A percentile compares a stretch with the other conserved stretches of the same genome.
Evolutionary conservation across 108 stramenopile genomes (phyloP).

Genomic region (Nannochloropsis granulata): DNA sequence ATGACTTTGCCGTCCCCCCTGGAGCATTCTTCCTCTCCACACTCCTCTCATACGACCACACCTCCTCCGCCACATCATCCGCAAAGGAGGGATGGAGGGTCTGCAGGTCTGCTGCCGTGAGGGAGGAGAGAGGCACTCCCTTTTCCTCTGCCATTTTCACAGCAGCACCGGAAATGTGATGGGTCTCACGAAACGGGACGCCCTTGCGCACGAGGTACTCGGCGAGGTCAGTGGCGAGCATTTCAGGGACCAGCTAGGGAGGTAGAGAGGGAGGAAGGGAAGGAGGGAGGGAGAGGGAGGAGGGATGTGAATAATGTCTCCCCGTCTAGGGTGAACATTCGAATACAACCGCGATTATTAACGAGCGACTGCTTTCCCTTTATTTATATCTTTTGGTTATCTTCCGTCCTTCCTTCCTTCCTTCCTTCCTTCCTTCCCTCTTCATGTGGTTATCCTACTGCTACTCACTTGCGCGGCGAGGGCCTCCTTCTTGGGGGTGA

Average conservation of each 20-base stretch:
- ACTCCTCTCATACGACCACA: conserved; percentile 42
- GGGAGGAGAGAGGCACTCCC: conserved; percentile 21
- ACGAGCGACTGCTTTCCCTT: neutral
- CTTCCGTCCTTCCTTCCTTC: neutral
- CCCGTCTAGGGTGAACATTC: conserved; percentile 21
- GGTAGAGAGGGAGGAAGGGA: neutral
- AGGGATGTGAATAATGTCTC: neutral
- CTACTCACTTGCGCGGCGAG: conserved; percentile 45
- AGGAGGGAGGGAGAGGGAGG: neutral
- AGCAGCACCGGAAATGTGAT: conserved; percentile 73
- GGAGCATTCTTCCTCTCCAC: conserved; percentile 42
- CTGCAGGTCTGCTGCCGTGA: conserved; percentile 31
- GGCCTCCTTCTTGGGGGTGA: conserved; percentile 73
- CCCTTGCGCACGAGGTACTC: conserved; percentile 95
- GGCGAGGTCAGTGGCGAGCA: conserved; percentile 97
- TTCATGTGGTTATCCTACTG: neutral
- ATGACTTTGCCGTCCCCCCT: conserved; percentile 35
- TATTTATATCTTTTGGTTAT: neutral
- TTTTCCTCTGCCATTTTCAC: conserved; percentile 44
- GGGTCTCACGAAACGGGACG: conserved; percentile 97
- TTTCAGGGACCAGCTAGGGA: conserved; percentile 68
- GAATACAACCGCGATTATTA: too few species aligned
- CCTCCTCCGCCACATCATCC: conserved; percentile 33
- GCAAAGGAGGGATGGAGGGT: conserved; percentile 39
- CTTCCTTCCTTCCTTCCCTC: neutral